Percentiles rank a stretch among this genome's conserved stretches.
Evolutionary conservation across 495 filamentous ascomycete genomes (phyloP).

Genomic region (Halenospora varia): DNA sequence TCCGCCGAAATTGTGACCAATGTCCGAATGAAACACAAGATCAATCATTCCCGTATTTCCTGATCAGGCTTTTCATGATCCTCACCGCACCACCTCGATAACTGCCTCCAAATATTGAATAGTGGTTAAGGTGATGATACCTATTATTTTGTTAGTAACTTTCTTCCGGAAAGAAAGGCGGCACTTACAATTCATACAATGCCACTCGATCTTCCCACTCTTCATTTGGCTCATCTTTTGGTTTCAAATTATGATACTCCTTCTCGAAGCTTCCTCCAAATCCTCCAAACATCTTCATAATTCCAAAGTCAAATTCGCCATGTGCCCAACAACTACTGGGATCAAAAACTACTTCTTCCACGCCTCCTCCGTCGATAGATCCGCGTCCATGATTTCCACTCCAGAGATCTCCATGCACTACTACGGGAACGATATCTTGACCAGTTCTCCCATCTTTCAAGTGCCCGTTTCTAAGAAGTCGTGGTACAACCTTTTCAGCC

Average conservation of each 20-base stretch:
- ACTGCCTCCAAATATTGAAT: slow-evolving; percentile 71
- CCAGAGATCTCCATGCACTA: slow-evolving; percentile 92
- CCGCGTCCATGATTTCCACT: slow-evolving; percentile 76
- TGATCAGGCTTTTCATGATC: slow-evolving; percentile 15
- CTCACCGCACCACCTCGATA: slow-evolving; percentile 25
- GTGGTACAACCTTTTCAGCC: slow-evolving; percentile 58
- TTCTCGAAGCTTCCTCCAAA: slow-evolving; percentile 68
- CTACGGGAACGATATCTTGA: slow-evolving; percentile 59
- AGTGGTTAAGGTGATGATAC: slow-evolving; percentile 89
- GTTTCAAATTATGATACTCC: slow-evolving; percentile 70
- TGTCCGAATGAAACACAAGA: too few relatives aligned
- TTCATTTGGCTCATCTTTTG: slow-evolving; percentile 74
- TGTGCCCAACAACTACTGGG: slow-evolving; percentile 78
- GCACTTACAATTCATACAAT: slow-evolving; percentile 76
- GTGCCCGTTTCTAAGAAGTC: slow-evolving; percentile 63
- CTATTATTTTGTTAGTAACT: slow-evolving; percentile 33
- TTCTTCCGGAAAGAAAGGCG: background rate
- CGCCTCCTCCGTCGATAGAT: slow-evolving; percentile 50
- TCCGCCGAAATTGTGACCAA: too few relatives aligned
- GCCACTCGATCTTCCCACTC: slow-evolving; percentile 80
- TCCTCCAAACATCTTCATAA: slow-evolving; percentile 96
- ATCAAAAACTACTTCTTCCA: slow-evolving; percentile 82
- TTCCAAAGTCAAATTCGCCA: slow-evolving; percentile 84
- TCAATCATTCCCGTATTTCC: slow-evolving; percentile 25
- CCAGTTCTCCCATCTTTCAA: slow-evolving; percentile 51